Percentiles rank a stretch among this genome's conserved stretches.
Conservation (phyloP, 371 early-diverging fungal genomes). For the Phascolomyces articulosus region DNA sequence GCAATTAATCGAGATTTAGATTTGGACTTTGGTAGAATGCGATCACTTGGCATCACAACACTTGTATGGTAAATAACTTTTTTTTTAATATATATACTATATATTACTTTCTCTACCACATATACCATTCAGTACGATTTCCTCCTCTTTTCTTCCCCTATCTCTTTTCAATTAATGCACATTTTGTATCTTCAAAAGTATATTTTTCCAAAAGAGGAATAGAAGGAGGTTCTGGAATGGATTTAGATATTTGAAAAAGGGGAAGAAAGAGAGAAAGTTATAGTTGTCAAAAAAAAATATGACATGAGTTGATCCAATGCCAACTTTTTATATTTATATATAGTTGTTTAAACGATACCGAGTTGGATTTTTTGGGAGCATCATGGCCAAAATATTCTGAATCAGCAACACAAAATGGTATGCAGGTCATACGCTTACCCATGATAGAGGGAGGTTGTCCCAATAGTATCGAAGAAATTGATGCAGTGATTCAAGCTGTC, state of each 20-base stretch:
- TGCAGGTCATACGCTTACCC: constrained; percentile 65
- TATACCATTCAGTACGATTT: too few relatives aligned
- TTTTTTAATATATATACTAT: background rate
- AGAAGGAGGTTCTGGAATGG: too few relatives aligned
- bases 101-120: too few relatives aligned
- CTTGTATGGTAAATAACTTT: constrained; percentile 66
- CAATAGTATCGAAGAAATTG: constrained; percentile 62
- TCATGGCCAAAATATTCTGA: constrained; percentile 66
- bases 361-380: constrained; percentile 73
- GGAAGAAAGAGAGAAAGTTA: too few relatives aligned
- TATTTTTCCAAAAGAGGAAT: too few relatives aligned
- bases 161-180: too few relatives aligned
- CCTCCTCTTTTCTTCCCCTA: background rate
- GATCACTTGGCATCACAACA: constrained; percentile 60
- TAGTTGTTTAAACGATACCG: constrained; percentile 76
- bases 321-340: too few relatives aligned
- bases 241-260: too few relatives aligned
- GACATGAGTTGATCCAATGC: too few relatives aligned
- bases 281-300: too few relatives aligned
- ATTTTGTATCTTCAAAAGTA: too few relatives aligned
- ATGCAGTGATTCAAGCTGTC: constrained; percentile 54
- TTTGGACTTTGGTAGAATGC: constrained; percentile 70
- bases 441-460: constrained; percentile 81
- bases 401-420: constrained; percentile 56
- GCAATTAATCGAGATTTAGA: constrained; percentile 76